Percentiles rank a stretch among this genome's conserved stretches.
Evolutionary conservation across 352 stramenopile genomes (phyloP).

Genomic region (Phytophthora sojae): DNA sequence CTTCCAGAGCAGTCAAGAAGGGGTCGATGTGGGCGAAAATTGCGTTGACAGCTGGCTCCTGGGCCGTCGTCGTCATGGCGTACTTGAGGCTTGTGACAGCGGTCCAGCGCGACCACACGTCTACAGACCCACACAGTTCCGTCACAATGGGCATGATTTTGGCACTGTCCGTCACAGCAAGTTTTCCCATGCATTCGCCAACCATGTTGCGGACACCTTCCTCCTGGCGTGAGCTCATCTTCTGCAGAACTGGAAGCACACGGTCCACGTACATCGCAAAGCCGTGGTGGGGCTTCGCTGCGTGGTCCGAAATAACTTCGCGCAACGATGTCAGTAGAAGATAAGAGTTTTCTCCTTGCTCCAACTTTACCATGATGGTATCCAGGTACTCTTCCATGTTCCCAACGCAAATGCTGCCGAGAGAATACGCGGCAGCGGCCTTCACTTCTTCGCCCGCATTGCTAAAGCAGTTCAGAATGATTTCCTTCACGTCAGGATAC

Average conservation of each 20-base stretch:
- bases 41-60: conserved; percentile 45
- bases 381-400: conserved; percentile 92
- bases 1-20: conserved; percentile 93
- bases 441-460: conserved; percentile 94
- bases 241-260: conserved; percentile 95
- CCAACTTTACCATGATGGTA: conserved; percentile 94
- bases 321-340: conserved; percentile 96
- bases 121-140: conserved; percentile 71
- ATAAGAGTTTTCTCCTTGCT: conserved; percentile 94
- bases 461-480: conserved; percentile 93
- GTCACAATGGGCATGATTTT: conserved; percentile 92
- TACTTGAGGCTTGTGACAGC: conserved; percentile 95
- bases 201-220: conserved; percentile 98
- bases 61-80: conserved; percentile 55
- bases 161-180: conserved; percentile 91
- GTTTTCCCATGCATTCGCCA: conserved; percentile 96
- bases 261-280: conserved; percentile 80
- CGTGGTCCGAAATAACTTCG: conserved; percentile 94
- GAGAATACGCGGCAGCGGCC: conserved; percentile 95
- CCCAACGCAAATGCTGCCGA: conserved; percentile 96
- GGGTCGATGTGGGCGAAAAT: conserved; percentile 84
- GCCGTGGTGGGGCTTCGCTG: conserved; percentile 75
- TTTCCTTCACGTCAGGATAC: conserved; percentile 87
- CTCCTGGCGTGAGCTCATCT: conserved; percentile 93
- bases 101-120: conserved; percentile 87